A percentile compares a stretch with the other conserved stretches of the same genome.
Evolutionary conservation across 73 alveolate genomes (phyloP).

Genomic region (Symbiodinium natans): DNA sequence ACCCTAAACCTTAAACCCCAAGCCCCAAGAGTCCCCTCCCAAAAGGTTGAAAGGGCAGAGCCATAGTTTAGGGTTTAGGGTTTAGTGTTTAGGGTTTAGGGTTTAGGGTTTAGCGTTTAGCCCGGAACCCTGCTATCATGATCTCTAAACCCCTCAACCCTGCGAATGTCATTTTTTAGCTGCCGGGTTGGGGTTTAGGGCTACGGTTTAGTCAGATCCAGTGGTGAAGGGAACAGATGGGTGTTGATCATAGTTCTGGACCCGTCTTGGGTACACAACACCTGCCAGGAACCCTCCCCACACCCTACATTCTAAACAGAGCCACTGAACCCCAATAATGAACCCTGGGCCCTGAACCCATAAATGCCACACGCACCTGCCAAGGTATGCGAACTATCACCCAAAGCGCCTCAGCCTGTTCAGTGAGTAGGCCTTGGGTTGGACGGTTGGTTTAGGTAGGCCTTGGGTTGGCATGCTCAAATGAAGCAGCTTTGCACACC

Average conservation of each 20-base stretch:
- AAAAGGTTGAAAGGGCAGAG: background rate
- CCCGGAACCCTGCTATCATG: no score
- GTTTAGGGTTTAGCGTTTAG: background rate
- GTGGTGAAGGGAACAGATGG: background rate
- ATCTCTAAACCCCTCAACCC: no score
- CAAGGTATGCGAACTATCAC: conserved; percentile 8
- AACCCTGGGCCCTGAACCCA: background rate
- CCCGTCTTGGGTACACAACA: no score
- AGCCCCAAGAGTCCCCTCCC: background rate
- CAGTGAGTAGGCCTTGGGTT: background rate
- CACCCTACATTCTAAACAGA: background rate
- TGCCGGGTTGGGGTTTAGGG: background rate
- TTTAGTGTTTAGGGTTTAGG: background rate
- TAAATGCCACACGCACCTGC: background rate
- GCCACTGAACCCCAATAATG: background rate
- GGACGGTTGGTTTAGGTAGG: background rate
- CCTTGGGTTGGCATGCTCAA: no score
- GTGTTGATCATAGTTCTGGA: background rate
- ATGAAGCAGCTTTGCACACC: no score
- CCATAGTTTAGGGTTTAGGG: no score
- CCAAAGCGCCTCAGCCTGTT: background rate
- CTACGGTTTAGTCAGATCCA: no score
- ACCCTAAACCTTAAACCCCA: background rate
- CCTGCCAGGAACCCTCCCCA: no score
- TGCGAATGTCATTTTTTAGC: no score